These are phyloP conservation scores for Hypomontagnella monticulosa DNA, from an alignment of 495 filamentous ascomycete species.

Conservation along the genomic window DNA sequence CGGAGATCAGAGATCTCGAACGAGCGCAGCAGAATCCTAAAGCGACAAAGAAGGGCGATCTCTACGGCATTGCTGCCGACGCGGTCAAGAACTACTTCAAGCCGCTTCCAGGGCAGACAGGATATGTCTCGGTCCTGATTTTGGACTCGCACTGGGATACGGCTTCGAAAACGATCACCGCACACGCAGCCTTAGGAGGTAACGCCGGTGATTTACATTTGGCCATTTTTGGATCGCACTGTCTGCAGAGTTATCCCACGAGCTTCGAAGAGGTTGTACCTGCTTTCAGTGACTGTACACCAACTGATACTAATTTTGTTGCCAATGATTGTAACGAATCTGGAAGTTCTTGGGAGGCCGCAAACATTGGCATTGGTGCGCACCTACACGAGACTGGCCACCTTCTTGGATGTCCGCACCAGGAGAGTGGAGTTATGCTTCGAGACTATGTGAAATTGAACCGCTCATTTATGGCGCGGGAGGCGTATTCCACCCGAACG, in stretches of 20 bases:
- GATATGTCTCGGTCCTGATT: constrained; percentile 84
- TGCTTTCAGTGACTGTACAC: constrained; percentile 87
- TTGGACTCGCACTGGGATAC: constrained; percentile 91
- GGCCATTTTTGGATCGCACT: constrained; percentile 90
- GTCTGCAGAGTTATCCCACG: constrained; percentile 85
- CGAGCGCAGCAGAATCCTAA: constrained; percentile 80
- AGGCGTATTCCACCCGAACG: constrained; percentile 85
- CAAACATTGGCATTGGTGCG: constrained; percentile 90
- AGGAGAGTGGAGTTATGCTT: constrained; percentile 87
- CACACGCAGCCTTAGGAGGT: constrained; percentile 81
- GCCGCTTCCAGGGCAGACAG: constrained; percentile 76
- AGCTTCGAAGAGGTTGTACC: constrained; percentile 86
- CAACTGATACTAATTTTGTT: constrained; percentile 81
- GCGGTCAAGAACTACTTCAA: constrained; percentile 81
- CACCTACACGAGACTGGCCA: constrained; percentile 91
- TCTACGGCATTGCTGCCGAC: constrained; percentile 78
- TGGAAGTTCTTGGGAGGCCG: constrained; percentile 90
- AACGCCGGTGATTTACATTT: constrained; percentile 75
- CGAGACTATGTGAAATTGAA: constrained; percentile 85
- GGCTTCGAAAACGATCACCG: constrained; percentile 70
- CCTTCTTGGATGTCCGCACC: constrained; percentile 86
- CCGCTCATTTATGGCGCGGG: constrained; percentile 79
- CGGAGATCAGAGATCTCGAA: constrained; percentile 80
- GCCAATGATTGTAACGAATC: constrained; percentile 86
- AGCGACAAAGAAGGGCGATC: constrained; percentile 71